phyloP scores from a whole-genome alignment of 805 yeast species.

The Nakazawaea pomicola region DNA sequence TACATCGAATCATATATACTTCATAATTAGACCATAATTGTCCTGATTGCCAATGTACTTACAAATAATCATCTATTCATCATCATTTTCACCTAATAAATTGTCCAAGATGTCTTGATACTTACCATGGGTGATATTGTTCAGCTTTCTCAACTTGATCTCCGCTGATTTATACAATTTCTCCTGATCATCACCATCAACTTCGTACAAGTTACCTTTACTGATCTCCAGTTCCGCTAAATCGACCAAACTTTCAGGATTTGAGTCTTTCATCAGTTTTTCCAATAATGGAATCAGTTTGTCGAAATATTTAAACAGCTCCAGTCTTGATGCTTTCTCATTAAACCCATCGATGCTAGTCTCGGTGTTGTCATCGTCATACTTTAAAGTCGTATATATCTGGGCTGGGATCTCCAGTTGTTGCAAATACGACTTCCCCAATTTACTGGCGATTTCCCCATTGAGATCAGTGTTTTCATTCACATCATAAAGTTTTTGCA shows the following conservation, averaged over 20 bases:
- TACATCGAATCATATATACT: too few relatives aligned
- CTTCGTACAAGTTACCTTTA: slow-evolving; percentile 66
- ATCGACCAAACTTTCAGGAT: slow-evolving; percentile 77
- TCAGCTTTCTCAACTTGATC: slow-evolving; percentile 59
- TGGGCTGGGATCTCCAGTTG: slow-evolving; percentile 60
- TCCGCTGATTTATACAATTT: slow-evolving; percentile 66
- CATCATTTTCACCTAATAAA: background rate
- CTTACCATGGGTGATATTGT: slow-evolving; percentile 75
- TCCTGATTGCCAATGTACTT: too few relatives aligned
- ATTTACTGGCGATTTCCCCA: slow-evolving; percentile 36
- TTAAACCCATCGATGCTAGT: slow-evolving; percentile 28
- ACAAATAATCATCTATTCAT: background rate
- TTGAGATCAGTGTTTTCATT: background rate
- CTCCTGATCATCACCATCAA: slow-evolving; percentile 66
- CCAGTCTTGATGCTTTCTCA: slow-evolving; percentile 39
- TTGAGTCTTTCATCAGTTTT: slow-evolving; percentile 61
- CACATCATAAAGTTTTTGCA: slow-evolving; percentile 26
- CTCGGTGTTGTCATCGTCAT: slow-evolving; percentile 44
- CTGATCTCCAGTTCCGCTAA: slow-evolving; percentile 84
- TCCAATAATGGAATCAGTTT: slow-evolving; percentile 55
- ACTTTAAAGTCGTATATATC: slow-evolving; percentile 50
- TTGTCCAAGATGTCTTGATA: slow-evolving; percentile 52
- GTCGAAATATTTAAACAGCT: slow-evolving; percentile 41
- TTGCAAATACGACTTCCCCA: slow-evolving; percentile 61
- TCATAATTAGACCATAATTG: too few relatives aligned